Base-by-base conservation (phyloP, 495 filamentous ascomycete species). In the Xylaria curta region DNA sequence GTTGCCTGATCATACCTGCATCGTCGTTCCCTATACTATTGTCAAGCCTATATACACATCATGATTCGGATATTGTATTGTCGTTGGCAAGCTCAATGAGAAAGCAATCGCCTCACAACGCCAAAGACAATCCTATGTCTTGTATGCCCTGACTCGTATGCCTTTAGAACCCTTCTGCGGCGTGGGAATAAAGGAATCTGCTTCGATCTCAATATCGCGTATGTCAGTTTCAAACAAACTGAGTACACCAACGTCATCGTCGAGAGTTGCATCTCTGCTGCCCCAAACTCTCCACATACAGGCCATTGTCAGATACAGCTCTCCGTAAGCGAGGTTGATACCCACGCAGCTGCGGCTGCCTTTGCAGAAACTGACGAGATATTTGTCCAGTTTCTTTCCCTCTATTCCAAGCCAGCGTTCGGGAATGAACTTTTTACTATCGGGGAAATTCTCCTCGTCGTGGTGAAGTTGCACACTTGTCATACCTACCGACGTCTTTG, bases 401-500 rank as follows among this genome's bases (percentile, higher is more conserved):
- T 76, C 56, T 13, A 69, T 72, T 4, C 76, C 72, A 19, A 83
- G 59, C 84, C 85, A 87, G 51, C 84, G 79, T 53, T 86, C 85
- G 4, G 85, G 84, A 2, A 73, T 73, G 75, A 85, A 86, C 4
- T 44, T 70, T n/a, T 79, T 66, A 3, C 81, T 79, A 56, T 85
- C 75, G 0, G 83, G 81, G 69, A 85, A 87, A 42, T 82, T 76
- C 19, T 65, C 38, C 61, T 81, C 78, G 70, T 85, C 76, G 59
- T 82, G 79, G 62, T 86, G 82, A 36, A 86, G 75, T 24, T 81
- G 71, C 0, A 79, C 28, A 9, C 78, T 76, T 0, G 80, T 83
- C 82, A 85, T 85, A 44, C 82, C 81, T 15, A 87, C 78, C 0
- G 83, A 80, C 10, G 81, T 84, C 7, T 72, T 73, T 28, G 59